Evolutionary conservation across 805 yeast species (phyloP).

Genomic region (Suhomyces tanzawaensis): DNA sequence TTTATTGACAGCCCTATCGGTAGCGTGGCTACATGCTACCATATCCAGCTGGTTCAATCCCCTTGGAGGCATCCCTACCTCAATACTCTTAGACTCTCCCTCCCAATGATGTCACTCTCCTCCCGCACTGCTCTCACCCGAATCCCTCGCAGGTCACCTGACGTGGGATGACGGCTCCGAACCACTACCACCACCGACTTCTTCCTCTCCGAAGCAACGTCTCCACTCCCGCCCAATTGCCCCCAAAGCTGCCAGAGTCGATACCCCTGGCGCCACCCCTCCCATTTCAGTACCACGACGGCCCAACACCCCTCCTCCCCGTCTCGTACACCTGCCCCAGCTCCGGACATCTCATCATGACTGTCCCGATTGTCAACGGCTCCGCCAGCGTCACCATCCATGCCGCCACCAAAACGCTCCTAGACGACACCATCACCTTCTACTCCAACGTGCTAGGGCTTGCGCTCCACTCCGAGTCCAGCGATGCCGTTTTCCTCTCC

Average conservation of each 20-base stretch:
- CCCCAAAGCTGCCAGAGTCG: no score
- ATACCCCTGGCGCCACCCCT: no score
- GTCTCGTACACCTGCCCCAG: no score
- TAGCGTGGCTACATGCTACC: no score
- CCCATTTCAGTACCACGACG: no score
- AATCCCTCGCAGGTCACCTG: neutral
- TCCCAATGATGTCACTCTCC: neutral
- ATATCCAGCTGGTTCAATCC: neutral
- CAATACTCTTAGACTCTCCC: neutral
- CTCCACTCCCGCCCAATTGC: no score
- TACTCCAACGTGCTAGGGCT: slow-evolving; percentile 45
- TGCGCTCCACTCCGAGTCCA: slow-evolving; percentile 19
- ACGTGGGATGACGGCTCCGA: neutral
- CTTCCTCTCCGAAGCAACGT: no score
- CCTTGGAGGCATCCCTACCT: no score
- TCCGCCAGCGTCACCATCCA: slow-evolving; percentile 50
- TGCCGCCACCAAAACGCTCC: slow-evolving; percentile 49
- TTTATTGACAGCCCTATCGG: no score
- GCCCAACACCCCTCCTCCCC: no score
- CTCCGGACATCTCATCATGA: slow-evolving; percentile 4
- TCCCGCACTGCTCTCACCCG: slow-evolving; percentile 7
- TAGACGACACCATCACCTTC: slow-evolving; percentile 50
- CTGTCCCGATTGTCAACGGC: slow-evolving; percentile 52
- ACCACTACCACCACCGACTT: neutral
- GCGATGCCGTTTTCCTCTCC: slow-evolving; percentile 19